phyloP scores from a whole-genome alignment of 352 stramenopile genomes.

The Peronosclerospora sorghi region DNA sequence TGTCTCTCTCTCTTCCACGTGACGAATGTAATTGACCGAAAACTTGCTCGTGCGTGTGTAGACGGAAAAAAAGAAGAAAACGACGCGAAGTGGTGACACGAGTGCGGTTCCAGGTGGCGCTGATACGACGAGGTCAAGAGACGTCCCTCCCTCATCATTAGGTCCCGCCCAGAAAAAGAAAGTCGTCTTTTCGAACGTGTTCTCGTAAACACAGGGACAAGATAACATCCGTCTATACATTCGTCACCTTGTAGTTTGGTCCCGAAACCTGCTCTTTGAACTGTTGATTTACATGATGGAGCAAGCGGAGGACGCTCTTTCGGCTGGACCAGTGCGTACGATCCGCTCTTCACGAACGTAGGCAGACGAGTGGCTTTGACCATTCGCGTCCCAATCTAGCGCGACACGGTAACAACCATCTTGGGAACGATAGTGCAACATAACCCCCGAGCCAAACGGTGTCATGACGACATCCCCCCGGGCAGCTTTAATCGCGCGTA shows the following conservation, averaged over 20 bases:
- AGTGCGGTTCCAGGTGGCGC: not conserved
- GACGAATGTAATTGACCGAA: no score
- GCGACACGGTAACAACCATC: slow-evolving; percentile 65
- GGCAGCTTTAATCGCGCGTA: slow-evolving; percentile 45
- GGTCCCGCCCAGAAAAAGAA: slow-evolving; percentile 58
- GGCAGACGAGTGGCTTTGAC: slow-evolving; percentile 42
- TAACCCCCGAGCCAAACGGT: slow-evolving; percentile 62
- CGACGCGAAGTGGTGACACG: slow-evolving; percentile 6
- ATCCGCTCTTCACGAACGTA: slow-evolving; percentile 51
- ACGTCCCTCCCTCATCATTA: not conserved
- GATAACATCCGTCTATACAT: no score
- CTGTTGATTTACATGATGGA: slow-evolving; percentile 61
- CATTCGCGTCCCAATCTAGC: slow-evolving; percentile 49
- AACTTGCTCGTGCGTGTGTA: slow-evolving; percentile 5
- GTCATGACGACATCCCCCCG: slow-evolving; percentile 71
- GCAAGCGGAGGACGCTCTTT: slow-evolving; percentile 53
- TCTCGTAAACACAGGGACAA: no score
- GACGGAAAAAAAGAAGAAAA: slow-evolving; percentile 61
- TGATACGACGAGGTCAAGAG: not conserved
- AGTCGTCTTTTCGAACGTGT: slow-evolving; percentile 70
- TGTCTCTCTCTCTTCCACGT: no score
- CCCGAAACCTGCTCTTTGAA: no score
- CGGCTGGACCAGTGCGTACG: slow-evolving; percentile 36
- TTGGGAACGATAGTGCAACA: slow-evolving; percentile 46
- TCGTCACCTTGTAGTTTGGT: no score